phyloP scores from a whole-genome alignment of 2,329 filamentous ascomycete species.

The Myriosclerotinia duriaeana region DNA sequence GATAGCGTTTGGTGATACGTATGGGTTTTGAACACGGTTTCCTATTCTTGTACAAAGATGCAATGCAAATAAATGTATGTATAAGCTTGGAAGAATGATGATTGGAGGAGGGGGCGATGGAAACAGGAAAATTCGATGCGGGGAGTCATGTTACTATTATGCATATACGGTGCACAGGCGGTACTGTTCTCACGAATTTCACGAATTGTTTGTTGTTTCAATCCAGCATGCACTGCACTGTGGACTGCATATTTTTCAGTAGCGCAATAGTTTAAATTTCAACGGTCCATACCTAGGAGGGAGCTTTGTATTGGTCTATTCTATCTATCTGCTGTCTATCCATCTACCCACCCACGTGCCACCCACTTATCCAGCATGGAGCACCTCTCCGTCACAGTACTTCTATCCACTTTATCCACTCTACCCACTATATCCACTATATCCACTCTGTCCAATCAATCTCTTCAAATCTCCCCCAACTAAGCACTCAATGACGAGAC shows the following conservation, averaged over 20 bases:
- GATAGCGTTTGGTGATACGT: slow-evolving; percentile 1
- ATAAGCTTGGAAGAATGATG: background rate
- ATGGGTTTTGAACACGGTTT: background rate
- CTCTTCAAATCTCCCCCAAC: background rate
- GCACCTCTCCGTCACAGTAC: background rate
- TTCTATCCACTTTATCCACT: background rate
- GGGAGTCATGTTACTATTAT: background rate
- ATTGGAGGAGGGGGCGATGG: background rate
- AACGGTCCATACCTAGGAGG: too few species aligned
- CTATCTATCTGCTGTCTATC: background rate
- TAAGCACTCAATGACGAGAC: background rate
- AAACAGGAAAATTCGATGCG: background rate
- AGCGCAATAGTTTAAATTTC: background rate
- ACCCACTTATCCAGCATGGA: too few species aligned
- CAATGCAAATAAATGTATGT: background rate
- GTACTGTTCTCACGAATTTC: background rate
- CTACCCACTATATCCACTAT: background rate
- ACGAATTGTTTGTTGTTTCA: background rate
- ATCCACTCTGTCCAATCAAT: background rate
- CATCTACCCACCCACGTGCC: too few species aligned
- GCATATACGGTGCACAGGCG: background rate
- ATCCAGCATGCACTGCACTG: background rate
- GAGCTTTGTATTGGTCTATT: background rate
- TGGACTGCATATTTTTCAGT: background rate
- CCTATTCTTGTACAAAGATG: background rate